Evolutionary conservation across 768 basidiomycete genomes (phyloP).

Genomic region (Leucosporidium creatinivorum): DNA sequence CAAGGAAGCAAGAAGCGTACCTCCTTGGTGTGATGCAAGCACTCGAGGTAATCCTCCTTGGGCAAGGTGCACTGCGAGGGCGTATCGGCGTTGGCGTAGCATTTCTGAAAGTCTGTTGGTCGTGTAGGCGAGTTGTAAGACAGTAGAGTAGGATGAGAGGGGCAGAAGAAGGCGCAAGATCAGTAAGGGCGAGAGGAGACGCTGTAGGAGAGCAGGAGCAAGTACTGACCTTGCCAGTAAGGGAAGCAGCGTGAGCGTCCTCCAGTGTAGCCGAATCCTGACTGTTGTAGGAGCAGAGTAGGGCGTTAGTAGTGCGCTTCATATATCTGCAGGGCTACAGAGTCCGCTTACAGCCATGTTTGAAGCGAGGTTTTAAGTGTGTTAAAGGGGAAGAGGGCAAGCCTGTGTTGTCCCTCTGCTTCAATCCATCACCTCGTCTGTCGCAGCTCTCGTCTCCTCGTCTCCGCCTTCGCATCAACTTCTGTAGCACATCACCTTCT

Average conservation of each 20-base stretch:
- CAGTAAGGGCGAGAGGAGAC: too few relatives aligned
- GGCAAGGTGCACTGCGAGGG: conserved; percentile 64
- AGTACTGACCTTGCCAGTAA: conserved; percentile 72
- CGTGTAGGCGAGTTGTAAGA: too few relatives aligned
- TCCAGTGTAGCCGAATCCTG: conserved; percentile 57
- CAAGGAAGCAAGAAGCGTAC: too few relatives aligned
- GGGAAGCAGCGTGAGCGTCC: conserved; percentile 76
- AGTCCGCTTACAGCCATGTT: conserved; percentile 10
- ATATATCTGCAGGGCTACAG: background rate
- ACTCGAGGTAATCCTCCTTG: conserved; percentile 82
- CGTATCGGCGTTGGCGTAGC: conserved; percentile 71
- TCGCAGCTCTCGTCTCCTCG: background rate
- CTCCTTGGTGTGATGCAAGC: conserved; percentile 81
- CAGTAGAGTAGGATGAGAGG: too few relatives aligned
- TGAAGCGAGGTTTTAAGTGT: too few relatives aligned
- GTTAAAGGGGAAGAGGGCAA: background rate
- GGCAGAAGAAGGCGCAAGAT: too few relatives aligned
- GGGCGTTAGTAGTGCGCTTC: background rate
- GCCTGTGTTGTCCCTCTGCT: background rate
- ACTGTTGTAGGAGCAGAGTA: background rate
- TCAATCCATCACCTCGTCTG: background rate
- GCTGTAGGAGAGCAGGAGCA: too few relatives aligned
- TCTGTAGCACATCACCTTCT: too few relatives aligned
- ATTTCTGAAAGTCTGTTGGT: conserved; percentile 46
- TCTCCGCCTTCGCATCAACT: background rate